Evolutionary conservation across 352 stramenopile genomes (phyloP), one percentile per base, ranked within the genome.

Genomic region (Albugo laibachii): DNA sequence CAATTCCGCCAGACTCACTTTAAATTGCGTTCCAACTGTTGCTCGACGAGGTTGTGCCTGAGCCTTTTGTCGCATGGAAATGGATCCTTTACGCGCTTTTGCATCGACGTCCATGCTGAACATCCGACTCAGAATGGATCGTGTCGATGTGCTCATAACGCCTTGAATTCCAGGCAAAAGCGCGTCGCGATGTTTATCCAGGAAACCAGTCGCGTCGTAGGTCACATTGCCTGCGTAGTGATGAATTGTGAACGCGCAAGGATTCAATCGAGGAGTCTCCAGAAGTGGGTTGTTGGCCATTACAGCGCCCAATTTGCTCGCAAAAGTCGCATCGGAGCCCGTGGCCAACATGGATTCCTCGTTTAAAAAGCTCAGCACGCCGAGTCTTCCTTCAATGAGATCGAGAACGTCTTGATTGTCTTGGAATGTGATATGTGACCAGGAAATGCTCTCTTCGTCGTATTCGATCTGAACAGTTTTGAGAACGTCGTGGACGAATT

Each of bases 351-450:
- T 53, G 27, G 72, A 91, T 54, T 95, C 83, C 57, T 95, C 83
- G 47, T 95, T 93, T 41, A 95, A 58, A 35, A 95, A 80, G 16
- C 74, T 85, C 36, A 95, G 85, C 6, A 95, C 68, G 27, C 83
- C 83, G 34, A 92, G 56, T 14, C 74, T 74, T 24, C 79, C 79
- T 76, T 95, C 83, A 18, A 95, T 89, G 38, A 95, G 57, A 54
- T 91, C 81, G 36, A 94, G 60, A 51, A 94, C 81, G 38, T 93
- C 81, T 54, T 92, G 78, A 61, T 95, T 95, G 48, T 95, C 81
- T 13, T 72, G 66, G 49, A 93, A 95, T 15, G 77, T 69, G 36
- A 95, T 83, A 54, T 93, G 80, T 3, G 70, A 74, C 83, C 83
- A 95, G 44, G 79, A 71, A 39, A 95, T 95, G 39, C 85, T 84